Evolutionary conservation across 2,329 filamentous ascomycete species (phyloP).

Genomic region (Diplodia mutila): DNA sequence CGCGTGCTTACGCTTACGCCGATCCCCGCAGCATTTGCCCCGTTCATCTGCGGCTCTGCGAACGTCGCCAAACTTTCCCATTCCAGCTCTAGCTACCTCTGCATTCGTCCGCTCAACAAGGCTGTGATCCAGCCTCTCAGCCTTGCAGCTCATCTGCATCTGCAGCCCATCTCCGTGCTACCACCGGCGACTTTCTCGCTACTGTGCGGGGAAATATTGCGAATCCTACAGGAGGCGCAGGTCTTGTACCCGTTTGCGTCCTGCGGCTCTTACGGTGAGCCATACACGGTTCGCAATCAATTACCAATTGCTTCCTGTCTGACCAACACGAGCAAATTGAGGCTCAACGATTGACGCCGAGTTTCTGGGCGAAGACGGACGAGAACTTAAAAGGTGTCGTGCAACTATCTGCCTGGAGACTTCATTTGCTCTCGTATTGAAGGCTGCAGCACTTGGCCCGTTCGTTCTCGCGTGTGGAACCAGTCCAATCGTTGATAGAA

Average conservation of each 20-base stretch:
- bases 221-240: background rate
- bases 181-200: background rate
- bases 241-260: background rate
- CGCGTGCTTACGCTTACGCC: conserved; percentile 3
- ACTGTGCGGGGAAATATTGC: background rate
- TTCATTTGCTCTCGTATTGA: background rate
- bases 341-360: background rate
- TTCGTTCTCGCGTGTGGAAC: background rate
- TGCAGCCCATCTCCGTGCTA: background rate
- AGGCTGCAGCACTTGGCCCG: background rate
- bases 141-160: background rate
- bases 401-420: background rate
- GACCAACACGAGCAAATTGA: background rate
- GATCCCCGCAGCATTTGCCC: conserved; percentile 1
- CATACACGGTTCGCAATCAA: background rate
- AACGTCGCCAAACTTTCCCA: background rate
- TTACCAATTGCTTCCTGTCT: background rate
- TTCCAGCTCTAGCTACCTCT: background rate
- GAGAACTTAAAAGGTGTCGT: background rate
- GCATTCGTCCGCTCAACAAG: background rate
- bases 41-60: background rate
- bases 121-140: background rate
- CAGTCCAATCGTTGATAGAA: background rate
- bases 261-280: background rate
- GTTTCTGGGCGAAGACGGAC: background rate